These are phyloP conservation scores for Asclepias syriaca DNA, from an alignment of 257 asterid species.

Conservation along the genomic window DNA sequence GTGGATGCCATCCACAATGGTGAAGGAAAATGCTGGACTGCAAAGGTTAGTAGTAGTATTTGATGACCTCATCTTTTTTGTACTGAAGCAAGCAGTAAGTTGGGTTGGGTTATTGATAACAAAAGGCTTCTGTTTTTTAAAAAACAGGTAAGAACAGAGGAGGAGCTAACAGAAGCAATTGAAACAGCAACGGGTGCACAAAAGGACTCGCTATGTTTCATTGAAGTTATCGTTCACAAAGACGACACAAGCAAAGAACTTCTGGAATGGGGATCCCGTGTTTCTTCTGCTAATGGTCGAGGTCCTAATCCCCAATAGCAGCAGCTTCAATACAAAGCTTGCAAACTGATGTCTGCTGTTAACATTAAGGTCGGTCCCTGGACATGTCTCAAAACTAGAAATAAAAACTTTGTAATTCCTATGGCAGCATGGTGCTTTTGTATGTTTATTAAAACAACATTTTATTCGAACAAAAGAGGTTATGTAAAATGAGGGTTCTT, in stretches of 20 bases:
- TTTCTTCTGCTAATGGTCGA: conserved; percentile 26
- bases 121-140: neutral
- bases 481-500: neutral
- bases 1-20: conserved; percentile 35
- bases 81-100: too few relatives aligned
- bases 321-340: neutral
- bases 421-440: conserved; percentile 4
- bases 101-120: neutral
- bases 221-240: conserved; percentile 27
- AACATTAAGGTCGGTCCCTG: conserved; percentile 2
- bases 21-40: conserved; percentile 38
- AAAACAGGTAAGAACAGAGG: conserved; percentile 28
- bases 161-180: conserved; percentile 28
- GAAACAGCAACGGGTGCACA: conserved; percentile 21
- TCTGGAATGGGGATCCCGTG: conserved; percentile 37
- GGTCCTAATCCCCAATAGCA: conserved; percentile 31
- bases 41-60: conserved; percentile 22
- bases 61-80: too few relatives aligned
- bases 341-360: neutral
- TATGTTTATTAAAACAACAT: neutral
- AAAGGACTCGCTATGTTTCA: conserved; percentile 29
- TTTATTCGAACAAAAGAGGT: neutral
- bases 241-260: conserved; percentile 26
- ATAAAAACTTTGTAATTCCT: neutral
- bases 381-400: conserved; percentile 6